Evolutionary conservation across 805 yeast species (phyloP).

Genomic region (Allodekkera sacchari): DNA sequence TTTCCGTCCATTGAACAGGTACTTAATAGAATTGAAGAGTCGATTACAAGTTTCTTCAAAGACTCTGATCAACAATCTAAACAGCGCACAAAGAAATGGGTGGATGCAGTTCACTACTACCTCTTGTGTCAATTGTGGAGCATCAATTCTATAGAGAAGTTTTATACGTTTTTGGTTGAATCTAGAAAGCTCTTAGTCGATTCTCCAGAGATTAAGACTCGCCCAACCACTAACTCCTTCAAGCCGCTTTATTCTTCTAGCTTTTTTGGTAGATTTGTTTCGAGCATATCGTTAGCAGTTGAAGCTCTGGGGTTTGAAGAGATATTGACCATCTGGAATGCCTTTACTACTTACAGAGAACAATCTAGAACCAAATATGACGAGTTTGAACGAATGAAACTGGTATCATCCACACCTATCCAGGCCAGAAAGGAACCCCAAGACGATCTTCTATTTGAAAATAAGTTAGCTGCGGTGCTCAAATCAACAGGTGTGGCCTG

Average conservation of each 20-base stretch:
- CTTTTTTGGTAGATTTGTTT: constrained; percentile 39
- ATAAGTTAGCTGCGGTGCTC: too few relatives aligned
- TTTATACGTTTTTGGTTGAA: constrained; percentile 31
- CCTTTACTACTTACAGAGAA: constrained; percentile 30
- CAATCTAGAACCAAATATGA: constrained; percentile 14
- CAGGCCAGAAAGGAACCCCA: too few relatives aligned
- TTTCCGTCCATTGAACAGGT: constrained; percentile 21
- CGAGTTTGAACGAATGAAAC: too few relatives aligned
- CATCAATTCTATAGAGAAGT: constrained; percentile 38
- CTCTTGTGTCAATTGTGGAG: constrained; percentile 36
- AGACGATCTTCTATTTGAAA: too few relatives aligned
- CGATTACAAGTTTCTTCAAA: constrained; percentile 7
- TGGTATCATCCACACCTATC: constrained; percentile 4
- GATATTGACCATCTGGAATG: constrained; percentile 32
- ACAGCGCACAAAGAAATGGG: background rate
- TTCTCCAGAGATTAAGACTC: too few relatives aligned
- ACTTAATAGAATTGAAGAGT: constrained; percentile 9
- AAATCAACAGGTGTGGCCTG: background rate
- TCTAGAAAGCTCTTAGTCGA: constrained; percentile 27
- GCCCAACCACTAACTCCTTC: constrained; percentile 6
- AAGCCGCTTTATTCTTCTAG: constrained; percentile 29
- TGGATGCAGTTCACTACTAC: constrained; percentile 18
- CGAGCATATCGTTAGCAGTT: constrained; percentile 30
- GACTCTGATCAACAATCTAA: constrained; percentile 1
- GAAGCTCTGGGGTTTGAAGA: constrained; percentile 41